Evolutionary conservation across 2,329 filamentous ascomycete genomes (phyloP), one percentile per base, ranked within the genome.

Genomic region (Xenoacremonium recifei): DNA sequence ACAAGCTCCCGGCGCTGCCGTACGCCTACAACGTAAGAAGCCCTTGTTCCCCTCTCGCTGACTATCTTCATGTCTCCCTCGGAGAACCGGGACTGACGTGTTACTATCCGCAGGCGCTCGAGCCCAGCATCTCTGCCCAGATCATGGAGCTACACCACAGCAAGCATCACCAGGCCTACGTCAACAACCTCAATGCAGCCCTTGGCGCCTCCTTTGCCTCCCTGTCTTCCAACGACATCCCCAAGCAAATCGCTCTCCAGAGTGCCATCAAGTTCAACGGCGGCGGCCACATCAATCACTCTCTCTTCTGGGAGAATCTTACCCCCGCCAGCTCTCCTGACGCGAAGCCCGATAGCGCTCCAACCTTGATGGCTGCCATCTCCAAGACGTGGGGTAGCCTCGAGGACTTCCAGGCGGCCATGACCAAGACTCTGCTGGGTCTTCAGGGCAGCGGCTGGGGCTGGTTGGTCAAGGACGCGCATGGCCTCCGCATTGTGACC

Each of bases 241-340:
- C 79, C 4, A 68, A 74, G 4, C 83, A 89, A 53, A 78, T 89
- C 42, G 69, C 77, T 15, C 75, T 89, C n/a, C 83, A 86, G 55
- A 71, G 76, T 15, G 79, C 79, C 48, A 82, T 95, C 70, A 87
- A 85, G 59, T 96, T 95, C 77, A 89, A 95, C 64, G 90, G 86
- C 36, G 91, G 91, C 32, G 91, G 91, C 6, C 90, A 96, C 73
- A 85, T 95, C 69, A 96, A 96, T 72, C 91, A 96, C 74, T 84
- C 82, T 1, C 80, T 96, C 25, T 96, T 96, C 76, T 96, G 90
- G 90, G 82, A 87, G 69, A 91, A 89, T 65, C 76, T 95, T 15
- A 68, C 79, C 0, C 86, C 87, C 0, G 67, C 80, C 0, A 72
- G 68, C 15, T 81, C 76, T 3, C 50, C 73, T 0, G 79, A 83